A percentile compares a stretch with the other conserved stretches of the same genome.
Evolutionary conservation across 2,329 filamentous ascomycete genomes (phyloP).

Genomic region (Calonectria ilicicola): DNA sequence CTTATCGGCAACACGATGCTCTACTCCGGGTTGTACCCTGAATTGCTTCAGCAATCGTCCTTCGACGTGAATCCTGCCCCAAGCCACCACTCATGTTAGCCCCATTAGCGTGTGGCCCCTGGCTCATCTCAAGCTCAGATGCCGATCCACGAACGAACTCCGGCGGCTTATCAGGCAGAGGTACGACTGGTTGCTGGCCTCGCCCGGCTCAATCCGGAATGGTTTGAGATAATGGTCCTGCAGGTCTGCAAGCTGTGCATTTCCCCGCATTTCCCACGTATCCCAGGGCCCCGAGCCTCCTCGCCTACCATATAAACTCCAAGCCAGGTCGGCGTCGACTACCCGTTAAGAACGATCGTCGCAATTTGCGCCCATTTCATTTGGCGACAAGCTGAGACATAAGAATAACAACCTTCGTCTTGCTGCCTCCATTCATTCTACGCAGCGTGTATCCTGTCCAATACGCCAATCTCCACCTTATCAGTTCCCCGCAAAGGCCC

Average conservation of each 20-base stretch:
- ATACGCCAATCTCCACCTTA: not conserved
- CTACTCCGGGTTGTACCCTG: not conserved
- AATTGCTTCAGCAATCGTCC: not conserved
- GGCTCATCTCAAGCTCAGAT: not conserved
- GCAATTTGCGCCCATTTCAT: not conserved
- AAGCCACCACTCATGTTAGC: slow-evolving; percentile 11
- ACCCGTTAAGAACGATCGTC: not conserved
- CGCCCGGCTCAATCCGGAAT: slow-evolving; percentile 12
- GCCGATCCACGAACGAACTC: slow-evolving; percentile 22
- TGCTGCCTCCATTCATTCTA: not conserved
- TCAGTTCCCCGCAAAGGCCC: not conserved
- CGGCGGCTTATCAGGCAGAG: slow-evolving; percentile 19
- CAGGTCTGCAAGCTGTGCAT: slow-evolving; percentile 18
- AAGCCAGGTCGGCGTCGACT: not conserved
- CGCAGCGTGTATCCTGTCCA: not conserved
- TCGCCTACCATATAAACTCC: slow-evolving; percentile 11
- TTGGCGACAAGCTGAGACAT: not conserved
- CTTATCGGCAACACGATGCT: not conserved
- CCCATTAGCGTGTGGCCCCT: not conserved
- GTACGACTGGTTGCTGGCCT: slow-evolving; percentile 8
- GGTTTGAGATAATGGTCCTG: slow-evolving; percentile 7
- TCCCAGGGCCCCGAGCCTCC: not conserved
- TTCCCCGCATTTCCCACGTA: slow-evolving; percentile 25
- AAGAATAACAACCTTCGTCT: not conserved
- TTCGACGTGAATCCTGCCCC: not conserved